Conservation (phyloP, 441 rosid genomes). For the Populus hybrid region DNA sequence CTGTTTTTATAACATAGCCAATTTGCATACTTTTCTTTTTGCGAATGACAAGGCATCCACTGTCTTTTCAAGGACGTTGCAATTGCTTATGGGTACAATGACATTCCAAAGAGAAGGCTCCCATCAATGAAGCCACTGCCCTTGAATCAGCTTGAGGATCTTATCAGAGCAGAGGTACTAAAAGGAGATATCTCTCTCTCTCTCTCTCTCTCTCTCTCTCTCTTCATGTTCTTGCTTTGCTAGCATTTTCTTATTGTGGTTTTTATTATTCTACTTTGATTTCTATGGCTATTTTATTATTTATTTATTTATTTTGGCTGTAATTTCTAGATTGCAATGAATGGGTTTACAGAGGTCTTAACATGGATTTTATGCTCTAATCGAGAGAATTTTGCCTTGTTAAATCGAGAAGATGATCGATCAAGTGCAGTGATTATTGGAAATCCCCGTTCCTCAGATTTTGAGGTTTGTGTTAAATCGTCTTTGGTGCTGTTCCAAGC, state of each 20-base stretch:
- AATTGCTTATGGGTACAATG: slow-evolving; percentile 89
- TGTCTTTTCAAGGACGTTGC: slow-evolving; percentile 74
- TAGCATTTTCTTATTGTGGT: not conserved
- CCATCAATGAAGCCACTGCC: slow-evolving; percentile 69
- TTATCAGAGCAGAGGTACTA: slow-evolving; percentile 72
- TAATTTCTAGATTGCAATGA: slow-evolving; percentile 62
- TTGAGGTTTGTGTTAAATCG: slow-evolving; percentile 57
- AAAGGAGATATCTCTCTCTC: not conserved
- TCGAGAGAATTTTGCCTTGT: slow-evolving; percentile 66
- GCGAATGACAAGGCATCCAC: slow-evolving; percentile 12
- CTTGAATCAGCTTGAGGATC: slow-evolving; percentile 80
- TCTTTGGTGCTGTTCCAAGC: not conserved
- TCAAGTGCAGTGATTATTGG: slow-evolving; percentile 57
- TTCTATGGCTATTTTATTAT: slow-evolving; percentile 6
- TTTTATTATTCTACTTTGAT: not conserved
- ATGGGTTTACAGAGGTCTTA: slow-evolving; percentile 74
- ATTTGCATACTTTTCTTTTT: not conserved
- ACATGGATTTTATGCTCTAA: slow-evolving; percentile 76
- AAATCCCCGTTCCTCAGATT: slow-evolving; percentile 90
- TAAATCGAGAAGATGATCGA: slow-evolving; percentile 63
- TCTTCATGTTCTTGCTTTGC: not conserved
- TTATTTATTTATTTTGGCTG: slow-evolving; percentile 6
- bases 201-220: not conserved
- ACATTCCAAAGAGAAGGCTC: slow-evolving; percentile 64
- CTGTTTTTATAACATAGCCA: not conserved